Percentiles rank a stretch among this genome's conserved stretches.
Conservation (phyloP, 805 yeast genomes). For the Teunomyces lycoperdinae region DNA sequence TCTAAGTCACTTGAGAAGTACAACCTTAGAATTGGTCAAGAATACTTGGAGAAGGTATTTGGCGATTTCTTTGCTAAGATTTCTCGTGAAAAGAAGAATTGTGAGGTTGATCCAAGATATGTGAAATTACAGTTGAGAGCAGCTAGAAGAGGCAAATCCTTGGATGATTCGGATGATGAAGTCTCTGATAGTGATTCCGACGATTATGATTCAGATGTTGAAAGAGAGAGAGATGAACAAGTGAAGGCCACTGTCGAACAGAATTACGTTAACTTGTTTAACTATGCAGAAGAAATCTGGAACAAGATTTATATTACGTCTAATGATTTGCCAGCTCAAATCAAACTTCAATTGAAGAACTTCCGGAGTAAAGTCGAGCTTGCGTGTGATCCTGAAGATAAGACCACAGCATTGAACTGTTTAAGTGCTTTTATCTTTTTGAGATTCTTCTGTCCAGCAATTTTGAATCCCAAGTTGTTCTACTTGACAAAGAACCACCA, state of each 20-base stretch:
- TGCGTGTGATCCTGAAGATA: slow-evolving; percentile 55
- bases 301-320: slow-evolving; percentile 58
- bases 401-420: slow-evolving; percentile 60
- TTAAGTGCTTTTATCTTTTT: slow-evolving; percentile 81
- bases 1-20: slow-evolving; percentile 79
- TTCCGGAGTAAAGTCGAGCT: slow-evolving; percentile 65
- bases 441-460: slow-evolving; percentile 77
- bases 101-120: slow-evolving; percentile 79
- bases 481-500: slow-evolving; percentile 70
- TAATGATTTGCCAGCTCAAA: slow-evolving; percentile 68
- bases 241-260: slow-evolving; percentile 37
- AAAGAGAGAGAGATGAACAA: slow-evolving; percentile 30
- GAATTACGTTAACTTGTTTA: slow-evolving; percentile 48
- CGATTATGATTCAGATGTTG: slow-evolving; percentile 27
- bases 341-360: slow-evolving; percentile 60
- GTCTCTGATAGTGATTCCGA: slow-evolving; percentile 20
- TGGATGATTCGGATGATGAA: slow-evolving; percentile 18
- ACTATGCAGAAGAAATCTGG: slow-evolving; percentile 65
- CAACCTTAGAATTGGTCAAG: slow-evolving; percentile 74
- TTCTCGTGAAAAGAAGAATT: slow-evolving; percentile 47
- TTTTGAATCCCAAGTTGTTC: slow-evolving; percentile 84
- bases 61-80: slow-evolving; percentile 64
- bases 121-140: slow-evolving; percentile 37
- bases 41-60: slow-evolving; percentile 68
- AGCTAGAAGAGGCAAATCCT: slow-evolving; percentile 19